Conservation (phyloP, 306 rosid genomes). For the cucumber (Cucumis sativus) region DNA sequence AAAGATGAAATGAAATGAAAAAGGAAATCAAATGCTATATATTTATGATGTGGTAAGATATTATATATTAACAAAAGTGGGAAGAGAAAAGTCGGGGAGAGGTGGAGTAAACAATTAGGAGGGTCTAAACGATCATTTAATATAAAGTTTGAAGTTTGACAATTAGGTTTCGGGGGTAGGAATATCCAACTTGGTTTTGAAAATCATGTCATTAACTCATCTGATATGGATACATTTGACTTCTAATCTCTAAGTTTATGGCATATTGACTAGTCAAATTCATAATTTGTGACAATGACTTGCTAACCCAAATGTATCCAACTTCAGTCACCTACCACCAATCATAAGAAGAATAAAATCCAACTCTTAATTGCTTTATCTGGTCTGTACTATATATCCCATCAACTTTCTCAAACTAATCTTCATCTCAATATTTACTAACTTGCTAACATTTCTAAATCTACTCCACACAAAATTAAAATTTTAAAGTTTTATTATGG, state of each 20-base stretch:
- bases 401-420: too few species aligned
- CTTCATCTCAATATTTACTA: too few species aligned
- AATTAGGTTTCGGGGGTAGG: neutral
- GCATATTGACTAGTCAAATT: neutral
- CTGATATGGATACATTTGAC: neutral
- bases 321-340: neutral
- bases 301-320: neutral
- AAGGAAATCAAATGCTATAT: neutral
- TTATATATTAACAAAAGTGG: neutral
- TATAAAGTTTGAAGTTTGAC: conserved; percentile 4
- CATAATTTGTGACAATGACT: neutral
- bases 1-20: neutral
- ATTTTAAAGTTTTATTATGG: too few species aligned
- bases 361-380: too few species aligned
- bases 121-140: conserved; percentile 1
- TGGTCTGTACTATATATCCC: too few species aligned
- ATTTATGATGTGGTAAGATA: neutral
- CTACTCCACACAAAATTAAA: too few species aligned
- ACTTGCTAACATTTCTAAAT: too few species aligned
- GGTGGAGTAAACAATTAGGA: neutral
- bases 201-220: neutral
- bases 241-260: neutral
- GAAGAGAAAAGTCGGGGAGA: neutral
- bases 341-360: neutral
- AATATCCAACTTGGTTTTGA: neutral